phyloP scores from a whole-genome alignment of 2,329 filamentous ascomycete genomes.

The Aspergillus japonicus region DNA sequence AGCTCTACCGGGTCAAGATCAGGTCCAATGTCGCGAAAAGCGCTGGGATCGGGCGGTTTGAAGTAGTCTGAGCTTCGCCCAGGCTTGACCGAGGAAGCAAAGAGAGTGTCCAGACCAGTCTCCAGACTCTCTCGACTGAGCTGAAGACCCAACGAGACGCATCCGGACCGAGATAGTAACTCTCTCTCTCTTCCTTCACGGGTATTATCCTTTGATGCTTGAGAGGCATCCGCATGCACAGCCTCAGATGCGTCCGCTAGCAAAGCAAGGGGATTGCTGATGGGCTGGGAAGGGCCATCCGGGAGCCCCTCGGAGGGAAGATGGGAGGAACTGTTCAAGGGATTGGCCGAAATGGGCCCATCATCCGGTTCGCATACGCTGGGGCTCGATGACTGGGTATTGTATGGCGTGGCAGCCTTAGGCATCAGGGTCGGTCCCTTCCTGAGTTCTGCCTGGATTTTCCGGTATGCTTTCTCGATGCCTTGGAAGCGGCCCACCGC shows the following conservation, averaged over 20 bases:
- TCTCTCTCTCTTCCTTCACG: background rate
- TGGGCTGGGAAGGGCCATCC: slow-evolving; percentile 10
- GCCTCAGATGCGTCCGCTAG: slow-evolving; percentile 28
- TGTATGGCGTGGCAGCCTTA: background rate
- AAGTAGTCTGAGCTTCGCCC: slow-evolving; percentile 26
- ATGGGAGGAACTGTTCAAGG: too few species aligned
- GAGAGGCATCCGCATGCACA: slow-evolving; percentile 11
- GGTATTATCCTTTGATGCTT: background rate
- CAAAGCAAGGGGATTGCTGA: slow-evolving; percentile 30
- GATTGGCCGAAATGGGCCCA: too few species aligned
- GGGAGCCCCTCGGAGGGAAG: too few species aligned
- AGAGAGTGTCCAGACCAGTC: slow-evolving; percentile 21
- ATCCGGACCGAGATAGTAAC: slow-evolving; percentile 20
- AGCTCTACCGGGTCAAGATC: slow-evolving; percentile 32
- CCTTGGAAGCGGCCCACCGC: slow-evolving; percentile 29
- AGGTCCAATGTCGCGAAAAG: slow-evolving; percentile 24
- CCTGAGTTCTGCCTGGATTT: slow-evolving; percentile 25
- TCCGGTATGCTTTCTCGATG: slow-evolving; percentile 30
- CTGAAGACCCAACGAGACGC: slow-evolving; percentile 26
- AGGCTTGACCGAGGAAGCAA: slow-evolving; percentile 3
- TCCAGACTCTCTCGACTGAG: slow-evolving; percentile 21
- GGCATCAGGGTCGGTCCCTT: slow-evolving; percentile 12
- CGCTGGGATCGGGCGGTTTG: slow-evolving; percentile 7
- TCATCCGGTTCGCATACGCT: too few species aligned
- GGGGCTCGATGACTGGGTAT: background rate